phyloP scores from a whole-genome alignment of 2,329 filamentous ascomycete genomes.

The Aspergillus proliferans region DNA sequence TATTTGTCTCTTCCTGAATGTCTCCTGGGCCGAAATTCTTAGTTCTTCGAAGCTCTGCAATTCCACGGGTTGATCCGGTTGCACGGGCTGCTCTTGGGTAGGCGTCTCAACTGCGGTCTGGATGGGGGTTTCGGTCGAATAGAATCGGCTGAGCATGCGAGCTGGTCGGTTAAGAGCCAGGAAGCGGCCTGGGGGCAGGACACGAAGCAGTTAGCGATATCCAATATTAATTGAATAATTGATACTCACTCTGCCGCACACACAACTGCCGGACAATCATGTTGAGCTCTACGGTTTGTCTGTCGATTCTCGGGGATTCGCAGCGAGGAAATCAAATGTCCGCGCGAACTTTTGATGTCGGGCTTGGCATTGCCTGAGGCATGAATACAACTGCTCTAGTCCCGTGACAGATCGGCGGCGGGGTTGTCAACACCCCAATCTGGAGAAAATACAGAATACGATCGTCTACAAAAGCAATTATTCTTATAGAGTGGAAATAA shows the following conservation, averaged over 20 bases:
- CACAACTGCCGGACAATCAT: slow-evolving; percentile 39
- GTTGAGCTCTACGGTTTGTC: slow-evolving; percentile 14
- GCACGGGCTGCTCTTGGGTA: slow-evolving; percentile 5
- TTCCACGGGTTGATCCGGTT: slow-evolving; percentile 7
- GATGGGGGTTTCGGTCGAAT: slow-evolving; percentile 25
- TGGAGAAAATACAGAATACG: background rate
- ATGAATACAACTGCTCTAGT: background rate
- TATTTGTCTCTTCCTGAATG: slow-evolving; percentile 10
- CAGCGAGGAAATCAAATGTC: slow-evolving; percentile 14
- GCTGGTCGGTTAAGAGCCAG: slow-evolving; percentile 27
- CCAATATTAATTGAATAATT: background rate
- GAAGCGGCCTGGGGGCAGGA: slow-evolving; percentile 27
- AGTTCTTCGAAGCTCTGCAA: background rate
- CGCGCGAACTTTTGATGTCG: slow-evolving; percentile 31
- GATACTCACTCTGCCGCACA: slow-evolving; percentile 35
- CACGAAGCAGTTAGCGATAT: slow-evolving; percentile 8
- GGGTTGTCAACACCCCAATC: background rate
- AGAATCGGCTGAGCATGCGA: slow-evolving; percentile 27
- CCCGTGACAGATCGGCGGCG: background rate
- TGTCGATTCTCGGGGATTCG: background rate
- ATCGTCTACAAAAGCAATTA: background rate
- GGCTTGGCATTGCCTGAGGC: slow-evolving; percentile 31
- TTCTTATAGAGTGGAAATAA: background rate
- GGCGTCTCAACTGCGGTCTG: slow-evolving; percentile 19
- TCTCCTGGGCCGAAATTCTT: slow-evolving; percentile 5